phyloP scores from a whole-genome alignment of 177 flowering plant species.

The Vitis hybrid region DNA sequence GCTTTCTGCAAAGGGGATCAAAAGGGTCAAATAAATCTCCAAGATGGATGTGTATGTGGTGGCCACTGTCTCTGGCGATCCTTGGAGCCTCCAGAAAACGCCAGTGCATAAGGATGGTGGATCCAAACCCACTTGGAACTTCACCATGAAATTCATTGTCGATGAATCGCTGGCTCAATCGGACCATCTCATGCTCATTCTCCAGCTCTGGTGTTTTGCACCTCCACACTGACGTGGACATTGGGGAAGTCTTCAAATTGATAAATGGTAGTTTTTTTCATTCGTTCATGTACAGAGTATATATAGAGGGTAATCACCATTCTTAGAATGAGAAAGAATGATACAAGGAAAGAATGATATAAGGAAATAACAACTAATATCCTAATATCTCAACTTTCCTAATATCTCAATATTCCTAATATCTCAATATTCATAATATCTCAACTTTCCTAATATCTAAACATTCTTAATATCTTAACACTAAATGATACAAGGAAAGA shows the following conservation, averaged over 20 bases:
- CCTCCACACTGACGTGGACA: conserved; percentile 19
- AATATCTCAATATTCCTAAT: too few species aligned
- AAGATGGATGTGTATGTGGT: conserved; percentile 44
- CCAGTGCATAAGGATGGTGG: conserved; percentile 24
- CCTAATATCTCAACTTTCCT: too few species aligned
- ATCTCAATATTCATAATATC: too few species aligned
- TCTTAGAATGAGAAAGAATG: too few species aligned
- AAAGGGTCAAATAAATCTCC: conserved; percentile 28
- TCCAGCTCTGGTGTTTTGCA: conserved; percentile 22
- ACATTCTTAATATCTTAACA: too few species aligned
- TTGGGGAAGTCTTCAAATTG: conserved; percentile 17
- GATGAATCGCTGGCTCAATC: conserved; percentile 18
- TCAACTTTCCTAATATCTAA: too few species aligned
- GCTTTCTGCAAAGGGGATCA: conserved; percentile 34
- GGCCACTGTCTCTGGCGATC: conserved; percentile 28
- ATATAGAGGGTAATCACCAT: too few species aligned
- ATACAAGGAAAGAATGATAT: too few species aligned
- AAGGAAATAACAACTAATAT: too few species aligned
- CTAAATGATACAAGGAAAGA: too few species aligned
- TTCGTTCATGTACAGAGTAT: too few species aligned
- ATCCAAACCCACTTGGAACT: conserved; percentile 35
- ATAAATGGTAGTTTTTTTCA: too few species aligned
- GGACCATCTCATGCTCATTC: conserved; percentile 16
- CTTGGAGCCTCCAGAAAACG: conserved; percentile 13
- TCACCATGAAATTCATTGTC: conserved; percentile 26